Conservation (phyloP, 2,329 filamentous ascomycete species). For the Stagonosporopsis chrysanthemi region DNA sequence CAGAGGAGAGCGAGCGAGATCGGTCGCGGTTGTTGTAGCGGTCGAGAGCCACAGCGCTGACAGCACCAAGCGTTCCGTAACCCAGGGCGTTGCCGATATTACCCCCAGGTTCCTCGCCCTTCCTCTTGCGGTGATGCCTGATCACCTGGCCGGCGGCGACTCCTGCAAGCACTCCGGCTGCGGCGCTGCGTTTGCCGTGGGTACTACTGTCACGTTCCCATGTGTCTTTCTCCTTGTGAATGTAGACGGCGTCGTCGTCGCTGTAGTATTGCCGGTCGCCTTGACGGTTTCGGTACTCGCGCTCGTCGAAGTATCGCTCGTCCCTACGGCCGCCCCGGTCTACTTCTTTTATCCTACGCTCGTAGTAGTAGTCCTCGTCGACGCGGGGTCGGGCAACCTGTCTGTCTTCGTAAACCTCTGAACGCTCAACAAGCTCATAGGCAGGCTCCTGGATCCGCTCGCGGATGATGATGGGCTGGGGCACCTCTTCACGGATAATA, state of each 20-base stretch:
- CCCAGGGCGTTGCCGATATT: conserved; percentile 63
- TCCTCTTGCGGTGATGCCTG: conserved; percentile 63
- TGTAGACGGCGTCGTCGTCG: conserved; percentile 68
- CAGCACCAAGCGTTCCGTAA: conserved; percentile 67
- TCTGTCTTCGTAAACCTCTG: conserved; percentile 60
- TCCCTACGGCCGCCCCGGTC: conserved; percentile 57
- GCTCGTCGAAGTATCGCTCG: conserved; percentile 46
- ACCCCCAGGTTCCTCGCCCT: conserved; percentile 63
- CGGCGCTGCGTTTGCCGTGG: conserved; percentile 64
- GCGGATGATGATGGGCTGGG: conserved; percentile 57
- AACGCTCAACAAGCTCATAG: conserved; percentile 66
- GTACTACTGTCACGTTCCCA: conserved; percentile 52
- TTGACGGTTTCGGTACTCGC: conserved; percentile 50
- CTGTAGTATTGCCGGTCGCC: conserved; percentile 60
- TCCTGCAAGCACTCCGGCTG: conserved; percentile 68
- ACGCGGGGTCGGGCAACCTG: conserved; percentile 55
- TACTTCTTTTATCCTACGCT: conserved; percentile 63
- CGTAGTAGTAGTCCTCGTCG: conserved; percentile 69
- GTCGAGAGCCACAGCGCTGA: conserved; percentile 66
- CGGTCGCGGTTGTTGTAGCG: conserved; percentile 58
- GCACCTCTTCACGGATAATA: conserved; percentile 62
- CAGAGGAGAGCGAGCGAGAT: conserved; percentile 50
- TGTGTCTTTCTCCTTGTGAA: conserved; percentile 61
- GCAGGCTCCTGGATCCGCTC: conserved; percentile 60
- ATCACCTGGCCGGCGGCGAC: conserved; percentile 67